Evolutionary conservation across 352 stramenopile species (phyloP).

Genomic region (Phytopythium aichiense): DNA sequence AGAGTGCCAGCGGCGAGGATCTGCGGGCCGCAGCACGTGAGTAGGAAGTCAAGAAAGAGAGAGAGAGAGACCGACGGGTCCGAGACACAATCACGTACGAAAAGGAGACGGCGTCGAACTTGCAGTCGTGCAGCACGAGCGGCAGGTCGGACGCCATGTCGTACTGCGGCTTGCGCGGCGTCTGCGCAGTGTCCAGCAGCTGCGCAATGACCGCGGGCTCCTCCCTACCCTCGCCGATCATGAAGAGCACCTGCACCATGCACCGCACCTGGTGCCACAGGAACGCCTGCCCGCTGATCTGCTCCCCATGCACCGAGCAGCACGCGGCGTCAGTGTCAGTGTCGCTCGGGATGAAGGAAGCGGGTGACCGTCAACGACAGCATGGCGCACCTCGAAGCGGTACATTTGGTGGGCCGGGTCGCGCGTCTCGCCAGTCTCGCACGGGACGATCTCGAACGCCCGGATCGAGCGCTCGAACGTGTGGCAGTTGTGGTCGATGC

Average conservation of each 20-base stretch:
- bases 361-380: not conserved
- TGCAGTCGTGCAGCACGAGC: conserved; percentile 97
- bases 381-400: conserved; percentile 40
- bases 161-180: conserved; percentile 90
- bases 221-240: conserved; percentile 93
- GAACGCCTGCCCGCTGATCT: conserved; percentile 92
- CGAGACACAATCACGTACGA: conserved; percentile 19
- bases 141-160: conserved; percentile 93
- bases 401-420: conserved; percentile 63
- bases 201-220: conserved; percentile 81
- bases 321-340: not conserved
- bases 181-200: conserved; percentile 91
- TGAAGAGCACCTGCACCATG: conserved; percentile 96
- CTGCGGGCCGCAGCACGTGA: conserved; percentile 8
- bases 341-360: too few species aligned
- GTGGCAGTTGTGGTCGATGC: conserved; percentile 97
- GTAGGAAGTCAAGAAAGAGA: conserved; percentile 15
- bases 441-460: conserved; percentile 82
- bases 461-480: conserved; percentile 91
- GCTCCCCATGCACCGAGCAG: conserved; percentile 7
- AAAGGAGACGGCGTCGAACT: conserved; percentile 88
- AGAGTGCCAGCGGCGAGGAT: conserved; percentile 67
- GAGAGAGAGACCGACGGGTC: not conserved
- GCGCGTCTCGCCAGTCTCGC: conserved; percentile 28
- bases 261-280: conserved; percentile 99